phyloP scores from a whole-genome alignment of 164 flowering plant genomes.

The Akebia trifoliata region DNA sequence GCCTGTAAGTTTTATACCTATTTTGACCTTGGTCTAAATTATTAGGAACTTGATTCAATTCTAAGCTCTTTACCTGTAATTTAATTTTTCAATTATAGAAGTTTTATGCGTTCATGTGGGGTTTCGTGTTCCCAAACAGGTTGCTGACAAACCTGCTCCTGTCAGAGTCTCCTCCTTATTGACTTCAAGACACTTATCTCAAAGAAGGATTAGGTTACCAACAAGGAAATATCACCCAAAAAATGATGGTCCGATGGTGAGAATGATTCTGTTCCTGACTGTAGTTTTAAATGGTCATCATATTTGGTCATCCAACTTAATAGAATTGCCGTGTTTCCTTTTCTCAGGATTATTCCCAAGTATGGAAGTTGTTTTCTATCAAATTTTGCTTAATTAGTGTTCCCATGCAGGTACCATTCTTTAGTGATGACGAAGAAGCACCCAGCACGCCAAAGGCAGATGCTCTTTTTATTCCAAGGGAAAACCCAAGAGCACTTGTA shows the following conservation, averaged over 20 bases:
- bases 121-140: constrained; percentile 32
- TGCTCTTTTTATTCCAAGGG: constrained; percentile 91
- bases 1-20: constrained; percentile 47
- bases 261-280: constrained; percentile 1
- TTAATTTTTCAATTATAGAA: neutral
- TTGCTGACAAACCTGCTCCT: constrained; percentile 76
- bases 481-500: constrained; percentile 87
- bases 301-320: neutral
- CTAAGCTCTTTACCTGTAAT: neutral
- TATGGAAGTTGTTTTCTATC: neutral
- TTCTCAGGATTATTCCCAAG: neutral
- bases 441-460: constrained; percentile 93
- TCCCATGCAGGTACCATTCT: constrained; percentile 72
- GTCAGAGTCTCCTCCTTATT: constrained; percentile 74
- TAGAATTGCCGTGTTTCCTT: neutral
- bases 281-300: neutral
- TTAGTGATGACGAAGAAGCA: constrained; percentile 77
- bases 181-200: constrained; percentile 83
- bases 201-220: constrained; percentile 73
- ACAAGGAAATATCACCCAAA: constrained; percentile 83
- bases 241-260: constrained; percentile 71
- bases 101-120: neutral
- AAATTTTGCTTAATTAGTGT: constrained; percentile 3
- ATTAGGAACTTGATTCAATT: neutral
- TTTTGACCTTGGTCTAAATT: constrained; percentile 3